A percentile compares a stretch with the other conserved stretches of the same genome.
phyloP scores from a whole-genome alignment of 192 early-diverging fungal species.

The Podila epigama region DNA sequence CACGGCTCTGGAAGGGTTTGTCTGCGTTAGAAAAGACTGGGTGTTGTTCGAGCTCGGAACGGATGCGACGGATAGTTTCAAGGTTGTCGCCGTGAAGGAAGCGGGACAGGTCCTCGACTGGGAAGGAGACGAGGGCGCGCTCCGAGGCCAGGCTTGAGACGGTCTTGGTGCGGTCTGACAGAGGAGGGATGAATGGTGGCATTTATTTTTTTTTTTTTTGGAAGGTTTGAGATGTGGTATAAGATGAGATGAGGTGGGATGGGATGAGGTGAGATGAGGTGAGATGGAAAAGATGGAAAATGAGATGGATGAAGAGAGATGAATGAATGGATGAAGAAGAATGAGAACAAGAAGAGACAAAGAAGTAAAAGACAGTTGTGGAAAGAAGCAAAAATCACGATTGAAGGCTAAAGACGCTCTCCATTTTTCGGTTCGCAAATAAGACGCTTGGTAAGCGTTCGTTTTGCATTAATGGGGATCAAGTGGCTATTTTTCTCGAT shows the following conservation, averaged over 20 bases:
- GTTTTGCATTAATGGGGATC: too few relatives aligned
- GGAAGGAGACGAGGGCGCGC: conserved; percentile 73
- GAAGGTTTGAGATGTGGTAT: background rate
- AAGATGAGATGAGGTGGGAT: background rate
- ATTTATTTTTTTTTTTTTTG: too few relatives aligned
- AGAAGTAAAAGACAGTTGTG: background rate
- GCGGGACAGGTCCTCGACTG: conserved; percentile 71
- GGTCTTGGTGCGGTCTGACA: conserved; percentile 25
- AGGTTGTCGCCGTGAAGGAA: conserved; percentile 75
- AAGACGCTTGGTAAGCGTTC: too few relatives aligned
- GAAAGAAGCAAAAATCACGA: background rate
- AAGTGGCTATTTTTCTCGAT: too few relatives aligned
- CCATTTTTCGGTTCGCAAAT: too few relatives aligned
- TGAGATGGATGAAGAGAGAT: background rate
- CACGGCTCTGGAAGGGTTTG: conserved; percentile 43
- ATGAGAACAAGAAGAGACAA: background rate
- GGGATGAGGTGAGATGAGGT: background rate
- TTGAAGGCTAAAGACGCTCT: too few relatives aligned
- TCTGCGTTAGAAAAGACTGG: conserved; percentile 53
- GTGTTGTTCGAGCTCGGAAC: conserved; percentile 33
- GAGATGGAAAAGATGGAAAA: background rate
- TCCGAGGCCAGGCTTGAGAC: conserved; percentile 59
- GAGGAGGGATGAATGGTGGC: conserved; percentile 50
- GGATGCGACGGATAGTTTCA: conserved; percentile 22
- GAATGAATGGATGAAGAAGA: background rate